Evolutionary conservation across 2,329 filamentous ascomycete genomes (phyloP).

Genomic region (Chrysoporthe austroafricana): DNA sequence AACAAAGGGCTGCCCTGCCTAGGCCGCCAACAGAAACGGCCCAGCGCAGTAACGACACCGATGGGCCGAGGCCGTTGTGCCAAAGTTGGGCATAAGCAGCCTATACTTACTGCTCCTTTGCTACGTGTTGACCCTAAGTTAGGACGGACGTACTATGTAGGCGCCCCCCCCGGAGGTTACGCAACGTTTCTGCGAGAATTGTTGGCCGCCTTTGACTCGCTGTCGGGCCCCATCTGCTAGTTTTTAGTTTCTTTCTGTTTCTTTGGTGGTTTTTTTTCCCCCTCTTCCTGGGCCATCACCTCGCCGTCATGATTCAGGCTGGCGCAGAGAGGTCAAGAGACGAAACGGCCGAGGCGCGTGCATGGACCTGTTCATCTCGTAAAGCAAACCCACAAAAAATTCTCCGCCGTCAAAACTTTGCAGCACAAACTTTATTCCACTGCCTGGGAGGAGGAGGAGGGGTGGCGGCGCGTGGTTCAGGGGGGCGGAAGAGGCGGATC

Average conservation of each 20-base stretch:
- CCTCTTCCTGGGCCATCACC: no score
- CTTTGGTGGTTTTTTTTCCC: background rate
- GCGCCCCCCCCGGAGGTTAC: background rate
- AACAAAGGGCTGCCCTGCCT: background rate
- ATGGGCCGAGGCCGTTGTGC: conserved; percentile 14
- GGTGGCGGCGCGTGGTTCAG: background rate
- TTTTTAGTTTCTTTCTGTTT: background rate
- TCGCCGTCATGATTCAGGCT: background rate
- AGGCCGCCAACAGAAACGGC: background rate
- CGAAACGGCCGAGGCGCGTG: background rate
- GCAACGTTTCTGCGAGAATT: conserved; percentile 1
- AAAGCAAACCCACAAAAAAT: conserved; percentile 6
- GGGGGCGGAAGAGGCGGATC: conserved; percentile 1
- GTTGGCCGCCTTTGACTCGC: background rate
- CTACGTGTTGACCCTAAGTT: no score
- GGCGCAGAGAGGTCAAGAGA: background rate
- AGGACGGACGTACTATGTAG: background rate
- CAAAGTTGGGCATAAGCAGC: conserved; percentile 4
- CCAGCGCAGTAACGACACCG: conserved; percentile 5
- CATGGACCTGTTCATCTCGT: background rate
- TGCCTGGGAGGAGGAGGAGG: background rate
- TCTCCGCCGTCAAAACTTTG: conserved; percentile 2
- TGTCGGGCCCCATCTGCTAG: background rate
- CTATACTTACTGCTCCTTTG: background rate
- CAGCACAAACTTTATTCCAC: background rate